A percentile compares a stretch with the other conserved stretches of the same genome.
phyloP scores from a whole-genome alignment of 805 yeast species.

The Vanderwaltozyma tropicalis region DNA sequence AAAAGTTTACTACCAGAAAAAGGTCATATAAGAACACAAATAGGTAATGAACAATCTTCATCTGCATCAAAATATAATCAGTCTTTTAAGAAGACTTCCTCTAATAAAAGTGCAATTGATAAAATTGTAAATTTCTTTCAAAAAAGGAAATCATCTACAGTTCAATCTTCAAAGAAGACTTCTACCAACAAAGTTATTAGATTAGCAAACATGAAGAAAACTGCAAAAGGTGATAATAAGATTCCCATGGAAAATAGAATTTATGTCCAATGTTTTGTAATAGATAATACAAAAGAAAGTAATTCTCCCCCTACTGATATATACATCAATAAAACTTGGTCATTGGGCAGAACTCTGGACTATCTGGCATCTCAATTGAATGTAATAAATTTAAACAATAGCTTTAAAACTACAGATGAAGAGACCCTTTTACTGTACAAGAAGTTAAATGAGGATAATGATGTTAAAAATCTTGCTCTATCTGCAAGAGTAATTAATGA shows the following conservation, averaged over 20 bases:
- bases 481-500: constrained; percentile 14
- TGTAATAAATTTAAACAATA: constrained; percentile 16
- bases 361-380: constrained; percentile 18
- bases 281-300: neutral
- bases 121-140: constrained; percentile 20
- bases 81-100: constrained; percentile 6
- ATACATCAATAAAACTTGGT: constrained; percentile 25
- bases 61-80: neutral
- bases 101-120: constrained; percentile 16
- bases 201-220: constrained; percentile 12
- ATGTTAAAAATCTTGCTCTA: constrained; percentile 4
- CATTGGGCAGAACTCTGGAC: constrained; percentile 26
- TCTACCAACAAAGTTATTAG: constrained; percentile 7
- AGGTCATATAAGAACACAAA: constrained; percentile 17
- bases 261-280: constrained; percentile 17
- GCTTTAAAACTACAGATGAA: constrained; percentile 6
- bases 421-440: constrained; percentile 22
- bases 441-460: constrained; percentile 1
- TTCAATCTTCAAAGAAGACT: too few relatives aligned
- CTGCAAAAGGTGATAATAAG: constrained; percentile 20
- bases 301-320: constrained; percentile 6
- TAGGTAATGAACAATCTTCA: neutral
- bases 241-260: constrained; percentile 21
- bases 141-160: too few relatives aligned
- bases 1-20: constrained; percentile 23